Conservation (phyloP, 495 filamentous ascomycete species). For the Aspergillus nanangensis region DNA sequence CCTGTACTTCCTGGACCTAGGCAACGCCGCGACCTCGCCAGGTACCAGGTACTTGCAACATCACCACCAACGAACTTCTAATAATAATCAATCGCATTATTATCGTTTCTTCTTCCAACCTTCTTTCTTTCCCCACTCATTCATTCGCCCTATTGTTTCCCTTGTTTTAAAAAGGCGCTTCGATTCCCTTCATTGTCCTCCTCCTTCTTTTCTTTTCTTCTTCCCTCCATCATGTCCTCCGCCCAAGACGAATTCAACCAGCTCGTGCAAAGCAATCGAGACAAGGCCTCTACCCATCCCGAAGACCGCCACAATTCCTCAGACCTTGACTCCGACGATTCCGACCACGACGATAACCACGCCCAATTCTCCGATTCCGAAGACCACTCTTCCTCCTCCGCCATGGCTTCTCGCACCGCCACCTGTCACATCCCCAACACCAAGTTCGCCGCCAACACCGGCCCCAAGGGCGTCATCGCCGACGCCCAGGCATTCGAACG, state of each 20-base stretch:
- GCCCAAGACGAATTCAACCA: conserved; percentile 85
- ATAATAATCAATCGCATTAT: background rate
- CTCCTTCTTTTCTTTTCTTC: conserved; percentile 7
- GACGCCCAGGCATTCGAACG: conserved; percentile 89
- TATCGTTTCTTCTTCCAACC: background rate
- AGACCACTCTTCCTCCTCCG: conserved; percentile 20
- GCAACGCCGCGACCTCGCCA: no score
- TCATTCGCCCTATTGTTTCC: background rate
- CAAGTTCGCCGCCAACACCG: conserved; percentile 80
- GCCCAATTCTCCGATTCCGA: conserved; percentile 51
- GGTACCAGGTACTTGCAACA: no score
- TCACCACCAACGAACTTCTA: background rate
- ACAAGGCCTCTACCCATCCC: conserved; percentile 46
- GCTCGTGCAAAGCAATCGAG: conserved; percentile 57
- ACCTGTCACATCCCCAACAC: conserved; percentile 52
- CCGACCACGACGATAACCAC: conserved; percentile 54
- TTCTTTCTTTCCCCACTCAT: background rate
- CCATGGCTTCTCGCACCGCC: conserved; percentile 39
- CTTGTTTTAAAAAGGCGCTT: conserved; percentile 13
- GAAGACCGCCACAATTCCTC: conserved; percentile 50
- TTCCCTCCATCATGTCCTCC: conserved; percentile 58
- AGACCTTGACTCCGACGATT: conserved; percentile 48
- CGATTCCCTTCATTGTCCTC: conserved; percentile 3
- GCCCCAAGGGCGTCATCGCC: conserved; percentile 97
- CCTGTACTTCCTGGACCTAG: no score